A percentile compares a stretch with the other conserved stretches of the same genome.
Conservation (phyloP, 1,284 basidiomycete species). For the Meripilus lineatus region DNA sequence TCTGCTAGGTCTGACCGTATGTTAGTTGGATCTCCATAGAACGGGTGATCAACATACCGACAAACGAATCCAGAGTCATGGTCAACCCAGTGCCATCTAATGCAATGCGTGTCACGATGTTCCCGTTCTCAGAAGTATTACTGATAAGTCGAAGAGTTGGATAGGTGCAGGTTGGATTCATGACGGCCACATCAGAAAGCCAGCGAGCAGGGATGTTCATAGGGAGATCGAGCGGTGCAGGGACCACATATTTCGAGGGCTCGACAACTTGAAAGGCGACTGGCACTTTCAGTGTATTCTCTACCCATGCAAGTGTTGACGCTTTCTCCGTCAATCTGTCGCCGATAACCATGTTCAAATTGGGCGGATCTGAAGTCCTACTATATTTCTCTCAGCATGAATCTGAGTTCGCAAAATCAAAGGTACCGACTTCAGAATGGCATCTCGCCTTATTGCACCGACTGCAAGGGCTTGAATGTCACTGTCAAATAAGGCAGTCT, state of each 20-base stretch:
- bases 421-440: constrained; percentile 4
- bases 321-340: neutral
- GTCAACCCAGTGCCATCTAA: neutral
- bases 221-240: constrained; percentile 1
- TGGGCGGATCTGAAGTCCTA: too few species aligned
- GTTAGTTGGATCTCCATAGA: too few species aligned
- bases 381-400: too few species aligned
- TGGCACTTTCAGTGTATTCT: neutral
- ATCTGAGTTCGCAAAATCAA: too few species aligned
- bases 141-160: neutral
- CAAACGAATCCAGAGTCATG: neutral
- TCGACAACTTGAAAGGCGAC: neutral
- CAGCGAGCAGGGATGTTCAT: neutral
- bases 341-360: too few species aligned
- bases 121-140: neutral
- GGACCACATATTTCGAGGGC: constrained; percentile 3
- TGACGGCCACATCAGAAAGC: constrained; percentile 5
- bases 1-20: too few species aligned
- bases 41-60: too few species aligned
- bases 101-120: neutral
- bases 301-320: constrained; percentile 3
- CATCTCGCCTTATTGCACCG: constrained; percentile 1
- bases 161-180: constrained; percentile 3
- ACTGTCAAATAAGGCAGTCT: constrained; percentile 3
- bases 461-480: constrained; percentile 3